Conservation (phyloP, 129 eudicot species). For the Helichrysum umbraculigerum region DNA sequence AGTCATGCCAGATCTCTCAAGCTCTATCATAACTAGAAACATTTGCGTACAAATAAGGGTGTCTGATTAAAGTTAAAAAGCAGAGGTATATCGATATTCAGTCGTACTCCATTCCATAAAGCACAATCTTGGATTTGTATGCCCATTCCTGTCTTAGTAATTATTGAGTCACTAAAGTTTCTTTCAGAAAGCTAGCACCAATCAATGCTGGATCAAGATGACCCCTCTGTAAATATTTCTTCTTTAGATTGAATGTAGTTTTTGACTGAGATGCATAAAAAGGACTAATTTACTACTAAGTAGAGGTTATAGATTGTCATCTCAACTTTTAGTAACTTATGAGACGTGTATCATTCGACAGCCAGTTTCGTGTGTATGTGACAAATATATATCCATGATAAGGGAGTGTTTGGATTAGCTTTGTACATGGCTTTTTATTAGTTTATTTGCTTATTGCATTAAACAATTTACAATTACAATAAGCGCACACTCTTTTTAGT, state of each 20-base stretch:
- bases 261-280: conserved; percentile 4
- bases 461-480: no score
- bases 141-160: background rate
- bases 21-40: conserved; percentile 3
- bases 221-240: background rate
- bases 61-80: conserved; percentile 10
- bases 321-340: background rate
- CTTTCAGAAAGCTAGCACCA: background rate
- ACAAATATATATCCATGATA: no score
- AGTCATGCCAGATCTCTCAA: background rate
- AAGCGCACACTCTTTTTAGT: no score
- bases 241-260: conserved; percentile 15
- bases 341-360: background rate
- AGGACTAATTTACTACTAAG: background rate
- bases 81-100: background rate
- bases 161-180: background rate
- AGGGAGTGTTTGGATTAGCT: no score
- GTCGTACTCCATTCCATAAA: background rate
- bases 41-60: conserved; percentile 28
- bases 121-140: conserved; percentile 20
- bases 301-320: conserved; percentile 1
- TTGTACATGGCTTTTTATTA: no score
- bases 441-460: no score
- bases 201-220: conserved; percentile 9
- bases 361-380: background rate